phyloP scores from a whole-genome alignment of 2,329 filamentous ascomycete genomes.

The Penicillium concentricum region DNA sequence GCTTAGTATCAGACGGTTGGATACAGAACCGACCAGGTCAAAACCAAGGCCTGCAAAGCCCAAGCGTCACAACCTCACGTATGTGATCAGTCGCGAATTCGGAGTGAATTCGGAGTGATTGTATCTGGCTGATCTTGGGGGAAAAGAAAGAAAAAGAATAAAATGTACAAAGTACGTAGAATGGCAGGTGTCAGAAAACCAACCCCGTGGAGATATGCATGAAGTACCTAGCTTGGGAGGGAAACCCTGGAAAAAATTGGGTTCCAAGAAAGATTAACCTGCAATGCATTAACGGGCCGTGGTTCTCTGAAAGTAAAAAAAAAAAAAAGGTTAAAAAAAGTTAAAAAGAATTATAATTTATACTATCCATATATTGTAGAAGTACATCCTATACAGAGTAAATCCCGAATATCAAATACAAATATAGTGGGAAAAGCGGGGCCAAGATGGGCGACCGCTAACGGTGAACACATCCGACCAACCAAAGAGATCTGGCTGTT shows the following conservation, averaged over 20 bases:
- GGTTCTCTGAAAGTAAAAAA: background rate
- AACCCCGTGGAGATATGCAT: background rate
- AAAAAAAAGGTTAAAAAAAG: background rate
- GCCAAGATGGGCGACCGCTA: background rate
- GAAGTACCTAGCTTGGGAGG: background rate
- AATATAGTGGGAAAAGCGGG: background rate
- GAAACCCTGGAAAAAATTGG: background rate
- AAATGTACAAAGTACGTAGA: background rate
- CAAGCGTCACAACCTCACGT: background rate
- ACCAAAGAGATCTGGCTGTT: background rate
- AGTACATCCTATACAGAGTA: too few species aligned
- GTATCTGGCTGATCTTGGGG: background rate
- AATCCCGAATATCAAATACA: too few species aligned
- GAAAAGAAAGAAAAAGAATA: background rate
- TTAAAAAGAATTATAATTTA: too few species aligned
- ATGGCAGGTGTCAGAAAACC: background rate
- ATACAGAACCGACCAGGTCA: background rate
- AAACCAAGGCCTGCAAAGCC: background rate
- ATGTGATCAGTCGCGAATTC: background rate
- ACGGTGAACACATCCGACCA: background rate
- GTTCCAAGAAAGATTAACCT: background rate
- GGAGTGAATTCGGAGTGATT: too few species aligned
- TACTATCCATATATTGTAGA: too few species aligned
- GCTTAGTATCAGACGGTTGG: background rate
- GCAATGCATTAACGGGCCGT: conserved; percentile 3